Evolutionary conservation across 345 rosid species (phyloP).

Genomic region (Sisymbrium altissimum): DNA sequence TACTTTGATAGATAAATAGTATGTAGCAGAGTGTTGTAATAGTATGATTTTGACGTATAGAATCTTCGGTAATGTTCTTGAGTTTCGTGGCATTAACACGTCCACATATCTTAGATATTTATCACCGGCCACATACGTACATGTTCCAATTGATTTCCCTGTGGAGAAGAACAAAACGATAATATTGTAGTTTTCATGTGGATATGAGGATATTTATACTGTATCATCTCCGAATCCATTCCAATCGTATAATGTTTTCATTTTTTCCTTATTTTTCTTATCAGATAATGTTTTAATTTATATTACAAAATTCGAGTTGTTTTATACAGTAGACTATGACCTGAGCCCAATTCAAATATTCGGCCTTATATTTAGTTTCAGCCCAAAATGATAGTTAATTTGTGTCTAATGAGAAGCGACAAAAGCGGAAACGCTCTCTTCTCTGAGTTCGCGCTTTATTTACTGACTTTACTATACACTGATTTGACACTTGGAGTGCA

Average conservation of each 20-base stretch:
- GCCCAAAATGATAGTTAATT: background rate
- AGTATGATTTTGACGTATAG: background rate
- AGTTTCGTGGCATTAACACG: background rate
- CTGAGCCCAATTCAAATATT: background rate
- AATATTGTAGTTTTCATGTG: background rate
- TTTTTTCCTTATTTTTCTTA: too few relatives aligned
- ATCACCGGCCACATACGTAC: background rate
- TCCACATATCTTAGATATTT: background rate
- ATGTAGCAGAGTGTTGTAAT: background rate
- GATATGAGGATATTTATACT: background rate
- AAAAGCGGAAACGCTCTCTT: background rate
- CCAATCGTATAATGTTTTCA: too few relatives aligned
- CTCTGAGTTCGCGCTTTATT: conserved; percentile 10
- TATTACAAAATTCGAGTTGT: background rate
- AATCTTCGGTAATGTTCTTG: conserved; percentile 17
- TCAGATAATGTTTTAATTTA: background rate
- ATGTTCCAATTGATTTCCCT: background rate
- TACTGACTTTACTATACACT: background rate
- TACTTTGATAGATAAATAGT: background rate
- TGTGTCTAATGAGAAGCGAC: background rate
- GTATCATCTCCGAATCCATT: background rate
- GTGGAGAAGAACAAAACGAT: background rate
- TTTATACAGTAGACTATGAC: background rate
- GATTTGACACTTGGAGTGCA: background rate
- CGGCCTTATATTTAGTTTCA: background rate